phyloP scores from a whole-genome alignment of 257 asterid genomes.

The Striga asiatica region DNA sequence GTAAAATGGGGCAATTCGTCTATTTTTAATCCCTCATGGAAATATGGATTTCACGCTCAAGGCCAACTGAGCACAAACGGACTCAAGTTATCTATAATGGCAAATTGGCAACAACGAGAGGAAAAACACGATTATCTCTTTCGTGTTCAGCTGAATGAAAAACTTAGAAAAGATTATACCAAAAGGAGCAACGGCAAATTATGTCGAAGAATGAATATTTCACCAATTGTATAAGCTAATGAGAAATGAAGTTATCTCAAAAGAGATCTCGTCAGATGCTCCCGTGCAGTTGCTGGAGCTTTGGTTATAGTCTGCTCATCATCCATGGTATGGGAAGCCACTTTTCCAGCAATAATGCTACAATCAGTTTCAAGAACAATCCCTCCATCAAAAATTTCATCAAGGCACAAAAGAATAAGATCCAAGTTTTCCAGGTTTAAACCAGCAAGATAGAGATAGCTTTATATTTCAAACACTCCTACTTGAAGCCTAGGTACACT shows the following conservation, averaged over 20 bases:
- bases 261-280: conserved; percentile 66
- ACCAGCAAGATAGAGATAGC: too few species aligned
- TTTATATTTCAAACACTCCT: too few species aligned
- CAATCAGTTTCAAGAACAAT: conserved; percentile 79
- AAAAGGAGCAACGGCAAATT: conserved; percentile 1
- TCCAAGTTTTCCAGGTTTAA: conserved; percentile 81
- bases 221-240: neutral
- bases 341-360: conserved; percentile 55
- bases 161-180: neutral
- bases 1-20: too few species aligned
- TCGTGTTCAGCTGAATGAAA: neutral
- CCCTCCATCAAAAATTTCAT: conserved; percentile 67
- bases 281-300: conserved; percentile 72
- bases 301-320: conserved; percentile 76
- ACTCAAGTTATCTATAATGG: neutral
- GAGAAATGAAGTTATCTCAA: conserved; percentile 29
- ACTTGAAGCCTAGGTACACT: too few species aligned
- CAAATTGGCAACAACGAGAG: neutral
- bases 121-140: neutral
- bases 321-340: conserved; percentile 51
- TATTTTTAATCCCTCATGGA: neutral
- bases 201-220: conserved; percentile 4
- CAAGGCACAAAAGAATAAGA: conserved; percentile 69
- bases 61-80: neutral
- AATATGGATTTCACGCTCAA: neutral